Evolutionary conservation across 805 yeast species (phyloP).

Genomic region (Wickerhamomyces bovis): DNA sequence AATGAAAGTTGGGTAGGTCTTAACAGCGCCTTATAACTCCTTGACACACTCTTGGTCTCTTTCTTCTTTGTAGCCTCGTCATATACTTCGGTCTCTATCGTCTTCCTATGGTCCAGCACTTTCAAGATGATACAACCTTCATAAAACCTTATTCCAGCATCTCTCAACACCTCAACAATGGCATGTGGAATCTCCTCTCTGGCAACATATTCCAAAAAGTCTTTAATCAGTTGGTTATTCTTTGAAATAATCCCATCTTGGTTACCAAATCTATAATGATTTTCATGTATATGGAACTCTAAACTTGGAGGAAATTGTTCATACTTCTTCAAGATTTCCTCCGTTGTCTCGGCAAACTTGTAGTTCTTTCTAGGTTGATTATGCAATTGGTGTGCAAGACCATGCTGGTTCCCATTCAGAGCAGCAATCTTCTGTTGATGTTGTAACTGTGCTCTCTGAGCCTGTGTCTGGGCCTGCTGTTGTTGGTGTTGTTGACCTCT

Average conservation of each 20-base stretch:
- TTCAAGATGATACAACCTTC: conserved; percentile 88
- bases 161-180: conserved; percentile 82
- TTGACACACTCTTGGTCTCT: conserved; percentile 35
- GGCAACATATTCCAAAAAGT: conserved; percentile 73
- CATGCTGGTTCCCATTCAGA: conserved; percentile 27
- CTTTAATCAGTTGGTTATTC: conserved; percentile 68
- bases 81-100: conserved; percentile 10
- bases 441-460: conserved; percentile 20
- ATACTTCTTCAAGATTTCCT: conserved; percentile 70
- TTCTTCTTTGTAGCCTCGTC: conserved; percentile 4
- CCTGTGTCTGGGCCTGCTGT: conserved; percentile 19
- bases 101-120: conserved; percentile 79
- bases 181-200: conserved; percentile 84
- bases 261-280: conserved; percentile 86
- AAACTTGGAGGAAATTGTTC: conserved; percentile 73
- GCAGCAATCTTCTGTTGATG: conserved; percentile 25
- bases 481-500: conserved; percentile 13
- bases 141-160: conserved; percentile 75
- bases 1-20: conserved; percentile 75
- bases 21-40: conserved; percentile 69
- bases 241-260: conserved; percentile 86
- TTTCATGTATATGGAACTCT: conserved; percentile 86
- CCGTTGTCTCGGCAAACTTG: conserved; percentile 64
- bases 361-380: conserved; percentile 35
- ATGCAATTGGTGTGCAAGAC: conserved; percentile 8